These are phyloP conservation scores for Aristolochia californica DNA, from an alignment of 164 flowering plant species.

Conservation along the genomic window DNA sequence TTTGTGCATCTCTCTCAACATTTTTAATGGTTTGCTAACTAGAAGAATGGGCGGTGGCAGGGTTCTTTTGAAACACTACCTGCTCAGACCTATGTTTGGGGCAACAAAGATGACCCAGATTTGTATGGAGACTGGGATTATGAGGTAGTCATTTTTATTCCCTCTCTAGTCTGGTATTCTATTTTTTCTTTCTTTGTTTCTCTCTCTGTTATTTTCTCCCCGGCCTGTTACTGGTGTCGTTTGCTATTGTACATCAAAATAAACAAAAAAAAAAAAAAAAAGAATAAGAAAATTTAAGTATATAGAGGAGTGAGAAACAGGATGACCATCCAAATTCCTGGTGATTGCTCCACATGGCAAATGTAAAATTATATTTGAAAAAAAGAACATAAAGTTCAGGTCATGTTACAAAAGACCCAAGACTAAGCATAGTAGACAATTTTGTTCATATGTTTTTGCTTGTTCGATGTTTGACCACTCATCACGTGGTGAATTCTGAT, in stretches of 20 bases:
- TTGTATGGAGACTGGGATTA: conserved; percentile 80
- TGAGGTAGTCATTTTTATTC: conserved; percentile 46
- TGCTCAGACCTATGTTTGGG: conserved; percentile 69
- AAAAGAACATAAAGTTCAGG: not conserved
- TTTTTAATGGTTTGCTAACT: not conserved
- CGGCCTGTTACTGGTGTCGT: no score
- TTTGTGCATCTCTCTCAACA: no score
- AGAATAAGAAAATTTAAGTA: not conserved
- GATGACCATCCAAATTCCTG: no score
- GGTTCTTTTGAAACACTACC: conserved; percentile 37
- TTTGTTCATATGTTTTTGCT: not conserved
- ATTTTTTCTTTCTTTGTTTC: no score
- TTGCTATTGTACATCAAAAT: not conserved
- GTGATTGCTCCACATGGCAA: not conserved
- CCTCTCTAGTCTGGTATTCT: not conserved
- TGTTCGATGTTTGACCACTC: not conserved
- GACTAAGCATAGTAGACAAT: no score
- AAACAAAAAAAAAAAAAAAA: not conserved
- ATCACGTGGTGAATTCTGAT: not conserved
- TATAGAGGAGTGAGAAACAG: no score
- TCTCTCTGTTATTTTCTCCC: not conserved
- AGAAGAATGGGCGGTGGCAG: conserved; percentile 28
- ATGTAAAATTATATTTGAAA: not conserved
- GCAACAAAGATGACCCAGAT: conserved; percentile 49
- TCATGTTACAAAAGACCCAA: not conserved